A percentile compares a stretch with the other conserved stretches of the same genome.
Conservation (phyloP, 768 basidiomycete species). For the Amanita thiersii region DNA sequence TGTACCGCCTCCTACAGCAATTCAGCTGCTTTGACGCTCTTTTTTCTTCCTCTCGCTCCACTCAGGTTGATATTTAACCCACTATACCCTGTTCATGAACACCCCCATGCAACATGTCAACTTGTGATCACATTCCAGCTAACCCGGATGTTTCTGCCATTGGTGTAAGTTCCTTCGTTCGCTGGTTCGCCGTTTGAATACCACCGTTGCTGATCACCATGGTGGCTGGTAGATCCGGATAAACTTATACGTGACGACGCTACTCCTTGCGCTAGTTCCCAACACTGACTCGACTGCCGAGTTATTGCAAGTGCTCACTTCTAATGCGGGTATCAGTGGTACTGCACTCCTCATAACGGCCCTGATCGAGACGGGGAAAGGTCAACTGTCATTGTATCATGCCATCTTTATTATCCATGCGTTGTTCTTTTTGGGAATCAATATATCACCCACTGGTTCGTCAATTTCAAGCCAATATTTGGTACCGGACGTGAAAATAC, state of each 20-base stretch:
- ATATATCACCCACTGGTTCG: conserved; percentile 5
- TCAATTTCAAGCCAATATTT: not conserved
- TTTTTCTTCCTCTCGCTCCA: no score
- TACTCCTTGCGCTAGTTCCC: conserved; percentile 9
- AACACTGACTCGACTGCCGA: conserved; percentile 5
- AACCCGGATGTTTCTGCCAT: conserved; percentile 6
- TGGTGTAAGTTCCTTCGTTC: not conserved
- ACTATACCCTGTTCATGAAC: no score
- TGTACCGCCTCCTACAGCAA: no score
- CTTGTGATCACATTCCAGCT: not conserved
- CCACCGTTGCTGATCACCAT: no score
- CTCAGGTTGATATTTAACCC: no score
- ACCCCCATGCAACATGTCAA: no score
- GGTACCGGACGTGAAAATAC: no score
- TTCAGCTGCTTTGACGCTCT: no score
- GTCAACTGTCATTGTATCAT: conserved; percentile 10
- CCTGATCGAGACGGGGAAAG: conserved; percentile 6
- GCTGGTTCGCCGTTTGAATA: not conserved
- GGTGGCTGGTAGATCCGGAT: conserved; percentile 10
- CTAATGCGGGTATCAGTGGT: conserved; percentile 4
- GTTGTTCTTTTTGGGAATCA: conserved; percentile 9
- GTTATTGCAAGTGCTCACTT: conserved; percentile 5
- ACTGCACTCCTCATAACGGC: conserved; percentile 10
- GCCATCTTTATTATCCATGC: conserved; percentile 10
- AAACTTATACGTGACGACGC: conserved; percentile 9